These are phyloP conservation scores for Nicotiana otophora DNA, from an alignment of 257 asterid genomes.

Conservation along the genomic window DNA sequence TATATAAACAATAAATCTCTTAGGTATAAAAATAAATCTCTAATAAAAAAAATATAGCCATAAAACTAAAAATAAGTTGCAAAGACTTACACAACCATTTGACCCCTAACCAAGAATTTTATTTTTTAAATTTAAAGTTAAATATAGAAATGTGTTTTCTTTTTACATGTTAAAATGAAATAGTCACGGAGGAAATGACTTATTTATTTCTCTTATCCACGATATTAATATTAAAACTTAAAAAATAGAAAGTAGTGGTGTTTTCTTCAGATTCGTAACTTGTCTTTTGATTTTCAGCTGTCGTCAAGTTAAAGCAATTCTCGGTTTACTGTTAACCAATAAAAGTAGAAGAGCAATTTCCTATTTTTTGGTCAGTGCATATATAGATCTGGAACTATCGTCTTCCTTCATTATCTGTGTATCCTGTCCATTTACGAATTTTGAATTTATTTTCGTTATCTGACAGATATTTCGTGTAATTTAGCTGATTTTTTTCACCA, in stretches of 20 bases:
- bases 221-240: background rate
- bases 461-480: background rate
- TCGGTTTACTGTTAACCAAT: background rate
- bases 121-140: no score
- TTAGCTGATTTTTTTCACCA: background rate
- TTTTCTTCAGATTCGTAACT: background rate
- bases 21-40: no score
- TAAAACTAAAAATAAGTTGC: no score
- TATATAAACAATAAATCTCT: no score
- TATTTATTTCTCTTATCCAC: background rate
- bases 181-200: no score
- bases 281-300: background rate
- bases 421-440: background rate
- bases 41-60: no score
- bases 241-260: background rate
- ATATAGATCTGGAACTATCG: background rate
- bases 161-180: no score
- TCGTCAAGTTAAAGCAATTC: constrained; percentile 5
- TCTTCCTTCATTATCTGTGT: background rate
- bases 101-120: no score
- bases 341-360: no score
- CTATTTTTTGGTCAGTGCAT: background rate
- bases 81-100: no score
- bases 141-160: no score
- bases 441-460: background rate